phyloP scores from a whole-genome alignment of 108 stramenopile species.

The Cyclotella baltica region DNA sequence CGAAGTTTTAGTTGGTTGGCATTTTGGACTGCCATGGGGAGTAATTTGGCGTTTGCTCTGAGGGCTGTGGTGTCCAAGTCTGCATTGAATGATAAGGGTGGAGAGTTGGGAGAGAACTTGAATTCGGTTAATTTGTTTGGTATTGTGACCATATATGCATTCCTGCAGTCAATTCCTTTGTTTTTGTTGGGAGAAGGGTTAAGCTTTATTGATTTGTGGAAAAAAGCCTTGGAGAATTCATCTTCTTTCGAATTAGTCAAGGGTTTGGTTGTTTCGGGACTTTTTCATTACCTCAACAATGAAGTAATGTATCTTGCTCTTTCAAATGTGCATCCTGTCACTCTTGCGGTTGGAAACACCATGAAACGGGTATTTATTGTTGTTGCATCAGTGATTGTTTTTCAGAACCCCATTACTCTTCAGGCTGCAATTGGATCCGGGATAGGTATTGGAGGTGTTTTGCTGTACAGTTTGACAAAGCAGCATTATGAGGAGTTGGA shows the following conservation, averaged over 20 bases:
- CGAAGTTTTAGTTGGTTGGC: conserved; percentile 90
- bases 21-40: conserved; percentile 90
- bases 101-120: conserved; percentile 66
- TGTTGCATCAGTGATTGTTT: conserved; percentile 92
- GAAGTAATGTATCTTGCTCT: conserved; percentile 96
- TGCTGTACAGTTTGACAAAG: conserved; percentile 59
- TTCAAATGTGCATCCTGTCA: conserved; percentile 91
- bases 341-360: conserved; percentile 96
- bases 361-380: conserved; percentile 97
- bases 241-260: conserved; percentile 50
- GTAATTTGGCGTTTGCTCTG: conserved; percentile 91
- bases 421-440: conserved; percentile 82
- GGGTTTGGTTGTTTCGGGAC: conserved; percentile 78
- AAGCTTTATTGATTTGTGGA: conserved; percentile 64
- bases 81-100: conserved; percentile 64
- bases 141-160: conserved; percentile 84
- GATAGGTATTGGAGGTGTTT: conserved; percentile 83
- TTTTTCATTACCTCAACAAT: conserved; percentile 96
- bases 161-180: conserved; percentile 79
- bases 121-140: conserved; percentile 92
- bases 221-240: conserved; percentile 34
- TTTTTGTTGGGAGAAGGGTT: conserved; percentile 72
- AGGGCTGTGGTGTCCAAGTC: conserved; percentile 90
- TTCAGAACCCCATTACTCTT: conserved; percentile 84
- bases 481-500: neutral